These are phyloP conservation scores for Epichloe glyceriae DNA, from an alignment of 2,329 filamentous ascomycete genomes.

Conservation along the genomic window DNA sequence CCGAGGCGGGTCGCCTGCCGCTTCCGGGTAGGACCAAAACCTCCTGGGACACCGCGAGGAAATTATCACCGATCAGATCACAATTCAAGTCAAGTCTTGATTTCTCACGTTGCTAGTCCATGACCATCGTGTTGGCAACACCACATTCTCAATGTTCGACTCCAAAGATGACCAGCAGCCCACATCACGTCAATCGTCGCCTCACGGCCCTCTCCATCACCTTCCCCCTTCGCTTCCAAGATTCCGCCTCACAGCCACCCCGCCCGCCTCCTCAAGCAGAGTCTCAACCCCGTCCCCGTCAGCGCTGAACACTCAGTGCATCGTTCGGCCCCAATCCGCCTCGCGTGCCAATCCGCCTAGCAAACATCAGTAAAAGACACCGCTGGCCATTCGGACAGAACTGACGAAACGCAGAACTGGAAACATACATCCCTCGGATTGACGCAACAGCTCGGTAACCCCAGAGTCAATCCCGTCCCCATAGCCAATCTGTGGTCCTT, in stretches of 20 bases:
- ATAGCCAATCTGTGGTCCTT: constrained; percentile 6
- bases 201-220: not conserved
- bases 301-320: constrained; percentile 25
- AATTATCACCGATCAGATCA: no score
- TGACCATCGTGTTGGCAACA: not conserved
- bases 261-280: constrained; percentile 16
- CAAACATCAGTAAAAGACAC: not conserved
- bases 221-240: constrained; percentile 1
- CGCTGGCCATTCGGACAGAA: not conserved
- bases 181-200: not conserved
- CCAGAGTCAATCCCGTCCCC: constrained; percentile 1
- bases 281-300: constrained; percentile 20
- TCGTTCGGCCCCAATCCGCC: constrained; percentile 15
- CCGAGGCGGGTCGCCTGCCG: no score
- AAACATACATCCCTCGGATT: constrained; percentile 15
- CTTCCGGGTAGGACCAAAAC: no score
- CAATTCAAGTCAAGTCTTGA: no score
- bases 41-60: no score
- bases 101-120: not conserved
- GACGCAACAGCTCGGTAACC: constrained; percentile 17
- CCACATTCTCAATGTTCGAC: no score
- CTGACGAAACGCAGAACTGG: not conserved
- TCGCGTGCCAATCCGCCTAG: constrained; percentile 21
- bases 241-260: constrained; percentile 12
- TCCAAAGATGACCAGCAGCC: not conserved